phyloP scores from a whole-genome alignment of 345 rosid genomes.

The Alliaria petiolata region DNA sequence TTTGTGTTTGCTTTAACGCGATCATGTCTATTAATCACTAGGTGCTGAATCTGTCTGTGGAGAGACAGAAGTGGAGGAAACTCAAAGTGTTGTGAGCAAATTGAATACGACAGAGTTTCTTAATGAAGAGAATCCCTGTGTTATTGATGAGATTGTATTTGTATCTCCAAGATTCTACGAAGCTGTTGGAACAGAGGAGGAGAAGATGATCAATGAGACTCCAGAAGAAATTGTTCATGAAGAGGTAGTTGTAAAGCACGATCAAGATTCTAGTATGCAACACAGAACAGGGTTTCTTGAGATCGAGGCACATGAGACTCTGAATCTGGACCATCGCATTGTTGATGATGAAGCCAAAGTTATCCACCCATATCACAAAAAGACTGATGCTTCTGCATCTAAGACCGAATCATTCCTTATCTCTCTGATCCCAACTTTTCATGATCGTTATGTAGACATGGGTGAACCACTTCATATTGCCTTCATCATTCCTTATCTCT shows the following conservation, averaged over 20 bases:
- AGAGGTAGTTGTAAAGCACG: slow-evolving; percentile 2
- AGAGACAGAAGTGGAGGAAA: background rate
- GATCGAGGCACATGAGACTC: background rate
- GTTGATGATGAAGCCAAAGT: background rate
- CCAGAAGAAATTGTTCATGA: background rate
- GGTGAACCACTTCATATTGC: too few relatives aligned
- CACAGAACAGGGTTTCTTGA: background rate
- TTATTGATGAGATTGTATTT: slow-evolving; percentile 3
- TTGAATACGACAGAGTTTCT: background rate
- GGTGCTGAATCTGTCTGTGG: too few relatives aligned
- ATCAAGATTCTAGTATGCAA: slow-evolving; percentile 3
- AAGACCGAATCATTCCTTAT: too few relatives aligned
- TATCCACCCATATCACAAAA: too few relatives aligned
- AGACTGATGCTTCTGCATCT: too few relatives aligned
- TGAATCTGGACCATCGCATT: background rate
- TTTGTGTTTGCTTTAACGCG: background rate
- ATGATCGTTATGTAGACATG: too few relatives aligned
- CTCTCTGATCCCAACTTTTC: too few relatives aligned
- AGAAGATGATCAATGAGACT: background rate
- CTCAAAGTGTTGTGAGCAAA: slow-evolving; percentile 1
- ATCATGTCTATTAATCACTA: background rate
- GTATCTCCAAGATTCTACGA: background rate
- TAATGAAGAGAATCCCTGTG: slow-evolving; percentile 4
- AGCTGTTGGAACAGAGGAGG: background rate
- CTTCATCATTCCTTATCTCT: too few relatives aligned